A percentile compares a stretch with the other conserved stretches of the same genome.
Conservation (phyloP, 139 green algal genomes). For the Dunaliella primolecta region DNA sequence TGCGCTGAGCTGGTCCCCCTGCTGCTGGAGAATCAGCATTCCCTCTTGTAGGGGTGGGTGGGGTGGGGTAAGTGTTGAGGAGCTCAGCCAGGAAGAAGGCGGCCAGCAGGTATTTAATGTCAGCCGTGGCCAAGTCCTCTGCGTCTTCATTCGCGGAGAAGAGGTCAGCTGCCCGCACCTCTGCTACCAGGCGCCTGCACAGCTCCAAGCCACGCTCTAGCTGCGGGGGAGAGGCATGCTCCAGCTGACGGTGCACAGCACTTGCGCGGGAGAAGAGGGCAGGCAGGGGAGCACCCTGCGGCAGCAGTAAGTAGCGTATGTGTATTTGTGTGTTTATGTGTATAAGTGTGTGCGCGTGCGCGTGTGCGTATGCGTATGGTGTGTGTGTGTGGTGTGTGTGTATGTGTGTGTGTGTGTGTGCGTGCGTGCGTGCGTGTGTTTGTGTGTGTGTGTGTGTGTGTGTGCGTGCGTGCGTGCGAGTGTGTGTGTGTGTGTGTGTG, state of each 20-base stretch:
- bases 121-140: slow-evolving; percentile 52
- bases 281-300: not conserved
- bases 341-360: not conserved
- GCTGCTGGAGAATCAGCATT: not conserved
- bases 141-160: slow-evolving; percentile 60
- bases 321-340: not conserved
- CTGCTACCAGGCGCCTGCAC: not conserved
- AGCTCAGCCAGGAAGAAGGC: slow-evolving; percentile 40
- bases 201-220: not conserved
- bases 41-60: not conserved
- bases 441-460: too few species aligned
- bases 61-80: slow-evolving; percentile 6
- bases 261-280: not conserved
- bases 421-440: too few species aligned
- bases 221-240: not conserved
- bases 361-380: not conserved
- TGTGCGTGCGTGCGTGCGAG: too few species aligned
- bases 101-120: slow-evolving; percentile 60
- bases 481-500: too few species aligned
- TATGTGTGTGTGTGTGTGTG: not conserved
- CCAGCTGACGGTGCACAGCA: not conserved
- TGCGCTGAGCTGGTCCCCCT: not conserved
- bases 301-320: not conserved
- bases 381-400: not conserved
- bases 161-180: slow-evolving; percentile 25